Conservation (phyloP, 2,329 filamentous ascomycete genomes). For the Pestalotiopsis sp. region DNA sequence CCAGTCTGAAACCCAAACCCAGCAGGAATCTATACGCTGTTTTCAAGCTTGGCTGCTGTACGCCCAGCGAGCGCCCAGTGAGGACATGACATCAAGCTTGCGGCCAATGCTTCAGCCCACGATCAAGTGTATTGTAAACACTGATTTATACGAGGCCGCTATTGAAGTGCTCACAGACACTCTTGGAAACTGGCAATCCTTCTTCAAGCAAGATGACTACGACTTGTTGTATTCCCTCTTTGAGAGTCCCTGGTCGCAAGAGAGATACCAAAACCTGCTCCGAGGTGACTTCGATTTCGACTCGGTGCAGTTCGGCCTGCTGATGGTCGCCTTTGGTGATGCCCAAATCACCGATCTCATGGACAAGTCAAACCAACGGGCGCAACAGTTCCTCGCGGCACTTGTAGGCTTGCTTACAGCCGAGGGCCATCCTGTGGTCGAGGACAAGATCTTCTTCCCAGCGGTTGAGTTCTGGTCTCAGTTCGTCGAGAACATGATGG, state of each 20-base stretch:
- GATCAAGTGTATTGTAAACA: constrained; percentile 61
- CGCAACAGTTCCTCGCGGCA: constrained; percentile 55
- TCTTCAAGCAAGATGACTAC: constrained; percentile 63
- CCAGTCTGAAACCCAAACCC: constrained; percentile 28
- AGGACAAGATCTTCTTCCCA: constrained; percentile 75
- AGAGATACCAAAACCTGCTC: constrained; percentile 57
- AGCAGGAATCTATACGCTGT: constrained; percentile 61
- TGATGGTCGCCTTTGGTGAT: constrained; percentile 71
- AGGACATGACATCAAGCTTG: constrained; percentile 60
- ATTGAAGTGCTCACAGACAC: constrained; percentile 68
- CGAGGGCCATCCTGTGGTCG: constrained; percentile 67
- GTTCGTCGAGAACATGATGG: constrained; percentile 71
- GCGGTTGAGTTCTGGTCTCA: constrained; percentile 82
- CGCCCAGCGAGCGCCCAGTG: constrained; percentile 64
- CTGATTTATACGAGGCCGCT: constrained; percentile 60
- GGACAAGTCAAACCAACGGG: constrained; percentile 50
- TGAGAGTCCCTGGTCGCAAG: constrained; percentile 59
- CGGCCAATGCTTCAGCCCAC: constrained; percentile 61
- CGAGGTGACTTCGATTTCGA: constrained; percentile 67
- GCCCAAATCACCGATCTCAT: constrained; percentile 64
- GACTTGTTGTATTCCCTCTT: constrained; percentile 61
- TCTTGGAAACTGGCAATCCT: constrained; percentile 64
- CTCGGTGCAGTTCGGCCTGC: constrained; percentile 64
- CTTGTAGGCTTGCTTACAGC: constrained; percentile 69
- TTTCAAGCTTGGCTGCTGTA: constrained; percentile 76